Evolutionary conservation across 108 stramenopile genomes (phyloP).

Genomic region (Skeletonema menzelii): DNA sequence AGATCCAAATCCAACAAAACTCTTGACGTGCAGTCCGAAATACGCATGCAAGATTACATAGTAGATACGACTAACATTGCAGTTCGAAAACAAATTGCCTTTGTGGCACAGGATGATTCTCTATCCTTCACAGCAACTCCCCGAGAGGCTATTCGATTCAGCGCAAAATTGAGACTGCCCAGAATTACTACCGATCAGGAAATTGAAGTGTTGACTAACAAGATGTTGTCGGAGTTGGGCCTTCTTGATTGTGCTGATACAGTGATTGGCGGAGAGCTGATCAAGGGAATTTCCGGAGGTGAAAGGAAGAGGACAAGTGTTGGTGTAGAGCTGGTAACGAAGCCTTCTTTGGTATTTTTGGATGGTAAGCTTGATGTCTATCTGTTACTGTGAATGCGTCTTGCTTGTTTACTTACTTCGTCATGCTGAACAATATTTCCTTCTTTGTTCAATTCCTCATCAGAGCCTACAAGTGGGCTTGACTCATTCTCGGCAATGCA

Average conservation of each 20-base stretch:
- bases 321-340: conserved; percentile 76
- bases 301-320: conserved; percentile 76
- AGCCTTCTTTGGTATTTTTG: conserved; percentile 69
- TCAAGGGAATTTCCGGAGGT: conserved; percentile 79
- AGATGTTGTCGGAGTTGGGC: conserved; percentile 81
- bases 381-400: not conserved
- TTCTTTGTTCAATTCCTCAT: not conserved
- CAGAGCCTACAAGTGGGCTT: conserved; percentile 68
- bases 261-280: conserved; percentile 64
- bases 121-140: conserved; percentile 82
- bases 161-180: conserved; percentile 78
- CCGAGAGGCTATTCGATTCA: conserved; percentile 84
- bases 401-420: not conserved
- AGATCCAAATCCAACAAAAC: conserved; percentile 41
- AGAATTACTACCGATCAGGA: conserved; percentile 55
- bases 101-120: conserved; percentile 85
- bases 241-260: conserved; percentile 69
- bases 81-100: conserved; percentile 80
- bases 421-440: not conserved
- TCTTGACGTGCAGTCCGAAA: conserved; percentile 53
- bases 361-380: conserved; percentile 45
- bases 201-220: conserved; percentile 57
- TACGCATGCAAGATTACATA: conserved; percentile 62
- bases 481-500: conserved; percentile 78
- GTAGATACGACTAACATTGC: conserved; percentile 71